Evolutionary conservation across 768 basidiomycete genomes (phyloP), one percentile per base, ranked within the genome.

Genomic region (Kwoniella botswanensis): DNA sequence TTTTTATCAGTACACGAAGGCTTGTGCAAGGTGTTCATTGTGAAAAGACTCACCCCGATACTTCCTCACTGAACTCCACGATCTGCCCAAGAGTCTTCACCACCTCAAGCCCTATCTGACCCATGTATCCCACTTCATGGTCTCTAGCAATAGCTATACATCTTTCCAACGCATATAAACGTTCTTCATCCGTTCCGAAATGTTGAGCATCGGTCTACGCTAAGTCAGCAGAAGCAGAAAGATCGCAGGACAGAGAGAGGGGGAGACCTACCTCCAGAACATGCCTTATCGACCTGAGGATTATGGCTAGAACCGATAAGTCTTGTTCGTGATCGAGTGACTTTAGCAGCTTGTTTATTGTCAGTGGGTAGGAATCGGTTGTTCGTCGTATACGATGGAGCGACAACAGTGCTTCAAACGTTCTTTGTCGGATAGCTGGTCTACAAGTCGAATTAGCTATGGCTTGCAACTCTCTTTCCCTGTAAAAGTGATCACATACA

Each of bases 351-450:
- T 71, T 71, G 59, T 70, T 67, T 71, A 78, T 78, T 1, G 71
- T 67, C 10, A 78, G 53, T 7, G 79, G 76, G 71, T 76, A 80
- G 0, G 43, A 52, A 26, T 21, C 66, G 18, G 58, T 44, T 26
- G 22, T 24, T 54, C 26, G 61, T 9, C 35, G 18, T 29, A 57
- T 24, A 52, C 54, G 59, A 65, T 78, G 58, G 7, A 80, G 62
- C 7, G 73, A 53, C 2, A 43, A 22, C 4, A 80, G 57, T 13
- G 71, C 76, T 55, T 75, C 70, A 10, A 78, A 57, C 1, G 75
- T 62, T 2, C 76, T 42, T 65, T 76, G 73, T 15, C 76, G 68
- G 5, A 77, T 64, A 21, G 79, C 69, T 17, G 75, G 64, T 7
- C 75, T 76, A 41, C 52, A 53, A 29, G 53, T 11, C 7, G n/a